Conservation (phyloP, 208 protist genomes). For the Phytomonas sp. region DNA sequence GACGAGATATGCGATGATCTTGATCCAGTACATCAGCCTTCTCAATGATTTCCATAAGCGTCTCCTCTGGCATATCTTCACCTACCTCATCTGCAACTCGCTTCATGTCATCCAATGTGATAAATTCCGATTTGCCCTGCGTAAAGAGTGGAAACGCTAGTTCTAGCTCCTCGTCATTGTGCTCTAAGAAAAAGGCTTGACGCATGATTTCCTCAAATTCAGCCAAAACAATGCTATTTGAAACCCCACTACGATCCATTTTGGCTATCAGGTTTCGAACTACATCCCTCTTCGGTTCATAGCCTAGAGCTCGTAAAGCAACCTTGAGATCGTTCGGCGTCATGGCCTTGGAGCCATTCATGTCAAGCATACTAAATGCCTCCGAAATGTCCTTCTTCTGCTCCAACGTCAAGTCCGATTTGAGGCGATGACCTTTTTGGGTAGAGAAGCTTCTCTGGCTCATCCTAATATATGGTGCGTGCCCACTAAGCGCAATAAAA, state of each 20-base stretch:
- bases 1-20: conserved; percentile 89
- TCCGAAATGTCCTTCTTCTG: conserved; percentile 90
- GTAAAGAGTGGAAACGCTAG: conserved; percentile 95
- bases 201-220: conserved; percentile 91
- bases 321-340: conserved; percentile 92
- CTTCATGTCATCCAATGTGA: conserved; percentile 95
- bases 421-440: conserved; percentile 43
- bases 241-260: conserved; percentile 88
- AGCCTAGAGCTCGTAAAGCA: conserved; percentile 90
- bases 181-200: conserved; percentile 81
- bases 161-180: conserved; percentile 85
- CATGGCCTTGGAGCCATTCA: conserved; percentile 90
- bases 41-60: conserved; percentile 94
- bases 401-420: conserved; percentile 73
- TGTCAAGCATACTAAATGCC: conserved; percentile 95
- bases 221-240: conserved; percentile 81
- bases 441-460: conserved; percentile 49
- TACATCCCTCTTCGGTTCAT: conserved; percentile 91
- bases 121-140: conserved; percentile 87
- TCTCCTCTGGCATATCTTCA: conserved; percentile 94
- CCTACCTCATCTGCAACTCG: conserved; percentile 90
- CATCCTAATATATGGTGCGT: conserved; percentile 14
- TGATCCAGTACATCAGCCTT: conserved; percentile 91
- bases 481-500: neutral
- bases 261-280: conserved; percentile 87